A percentile compares a stretch with the other conserved stretches of the same genome.
These are phyloP conservation scores for Aspergillus sp. DNA, from an alignment of 2,329 filamentous ascomycete genomes.

Conservation along the genomic window DNA sequence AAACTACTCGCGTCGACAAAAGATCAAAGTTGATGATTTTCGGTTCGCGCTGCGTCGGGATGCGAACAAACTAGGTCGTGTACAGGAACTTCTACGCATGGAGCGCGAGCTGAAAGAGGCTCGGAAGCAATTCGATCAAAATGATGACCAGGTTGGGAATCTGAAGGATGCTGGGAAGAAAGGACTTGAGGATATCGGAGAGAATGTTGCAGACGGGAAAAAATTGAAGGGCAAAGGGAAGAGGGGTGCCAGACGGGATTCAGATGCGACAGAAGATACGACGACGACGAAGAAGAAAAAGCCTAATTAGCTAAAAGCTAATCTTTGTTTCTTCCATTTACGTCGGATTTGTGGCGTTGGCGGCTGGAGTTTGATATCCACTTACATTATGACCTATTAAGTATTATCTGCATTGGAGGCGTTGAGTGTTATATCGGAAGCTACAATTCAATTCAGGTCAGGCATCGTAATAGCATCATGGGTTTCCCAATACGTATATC, in stretches of 20 bases:
- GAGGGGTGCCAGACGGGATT: constrained; percentile 29
- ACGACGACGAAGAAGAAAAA: constrained; percentile 36
- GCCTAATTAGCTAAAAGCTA: constrained; percentile 8
- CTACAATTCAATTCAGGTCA: background rate
- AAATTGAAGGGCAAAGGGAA: constrained; percentile 40
- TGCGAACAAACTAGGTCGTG: constrained; percentile 79
- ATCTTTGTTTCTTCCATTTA: background rate
- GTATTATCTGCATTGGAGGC: constrained; percentile 15
- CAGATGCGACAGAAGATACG: constrained; percentile 38
- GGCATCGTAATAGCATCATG: background rate
- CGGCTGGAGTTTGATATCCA: constrained; percentile 1
- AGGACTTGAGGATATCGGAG: constrained; percentile 30
- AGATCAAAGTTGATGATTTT: constrained; percentile 98
- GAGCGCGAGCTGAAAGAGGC: constrained; percentile 83
- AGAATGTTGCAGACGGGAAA: constrained; percentile 29
- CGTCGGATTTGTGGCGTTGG: constrained; percentile 9
- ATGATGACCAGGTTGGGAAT: constrained; percentile 42
- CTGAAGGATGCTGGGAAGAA: constrained; percentile 40
- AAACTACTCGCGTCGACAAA: constrained; percentile 83
- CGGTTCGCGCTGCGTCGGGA: constrained; percentile 90
- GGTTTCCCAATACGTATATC: background rate
- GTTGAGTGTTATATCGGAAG: background rate
- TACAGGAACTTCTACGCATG: constrained; percentile 85
- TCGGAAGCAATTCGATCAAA: constrained; percentile 59
- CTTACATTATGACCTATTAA: background rate